A percentile compares a stretch with the other conserved stretches of the same genome.
Conservation (phyloP, 2,329 filamentous ascomycete species). For the Claviceps paspali region DNA sequence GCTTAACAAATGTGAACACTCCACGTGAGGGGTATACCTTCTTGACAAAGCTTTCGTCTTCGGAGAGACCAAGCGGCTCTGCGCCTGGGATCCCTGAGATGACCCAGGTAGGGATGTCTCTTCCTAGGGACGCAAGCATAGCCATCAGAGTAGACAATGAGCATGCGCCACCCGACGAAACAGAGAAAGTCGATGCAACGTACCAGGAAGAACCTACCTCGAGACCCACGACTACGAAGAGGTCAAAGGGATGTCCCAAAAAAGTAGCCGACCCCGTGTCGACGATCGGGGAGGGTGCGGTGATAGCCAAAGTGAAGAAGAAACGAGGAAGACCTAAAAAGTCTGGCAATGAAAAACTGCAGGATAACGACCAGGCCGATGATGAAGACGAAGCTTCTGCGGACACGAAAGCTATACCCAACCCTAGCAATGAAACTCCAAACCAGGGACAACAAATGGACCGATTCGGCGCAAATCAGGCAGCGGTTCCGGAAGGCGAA, state of each 20-base stretch:
- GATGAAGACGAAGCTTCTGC: not conserved
- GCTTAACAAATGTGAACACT: constrained; percentile 21
- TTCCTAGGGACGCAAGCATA: not conserved
- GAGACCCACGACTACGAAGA: constrained; percentile 12
- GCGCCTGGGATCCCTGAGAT: not conserved
- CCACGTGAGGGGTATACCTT: constrained; percentile 8
- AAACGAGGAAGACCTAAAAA: constrained; percentile 30
- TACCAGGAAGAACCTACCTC: constrained; percentile 4
- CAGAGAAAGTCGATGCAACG: constrained; percentile 8
- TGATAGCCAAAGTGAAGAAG: constrained; percentile 13
- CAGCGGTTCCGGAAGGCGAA: not conserved
- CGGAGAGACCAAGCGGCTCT: not conserved
- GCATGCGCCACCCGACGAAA: not conserved
- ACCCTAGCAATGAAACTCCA: not conserved
- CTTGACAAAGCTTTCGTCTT: not conserved
- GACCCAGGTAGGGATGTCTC: not conserved
- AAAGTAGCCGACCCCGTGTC: constrained; percentile 6
- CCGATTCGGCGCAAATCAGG: not conserved
- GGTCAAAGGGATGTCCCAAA: constrained; percentile 19
- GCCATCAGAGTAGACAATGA: not conserved
- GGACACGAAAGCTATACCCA: not conserved
- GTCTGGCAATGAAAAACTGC: not conserved
- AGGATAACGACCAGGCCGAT: not conserved
- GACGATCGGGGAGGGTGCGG: constrained; percentile 2
- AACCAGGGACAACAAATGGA: not conserved